Conservation (phyloP, 1,284 basidiomycete genomes). For the Anthracocystis walkeri region DNA sequence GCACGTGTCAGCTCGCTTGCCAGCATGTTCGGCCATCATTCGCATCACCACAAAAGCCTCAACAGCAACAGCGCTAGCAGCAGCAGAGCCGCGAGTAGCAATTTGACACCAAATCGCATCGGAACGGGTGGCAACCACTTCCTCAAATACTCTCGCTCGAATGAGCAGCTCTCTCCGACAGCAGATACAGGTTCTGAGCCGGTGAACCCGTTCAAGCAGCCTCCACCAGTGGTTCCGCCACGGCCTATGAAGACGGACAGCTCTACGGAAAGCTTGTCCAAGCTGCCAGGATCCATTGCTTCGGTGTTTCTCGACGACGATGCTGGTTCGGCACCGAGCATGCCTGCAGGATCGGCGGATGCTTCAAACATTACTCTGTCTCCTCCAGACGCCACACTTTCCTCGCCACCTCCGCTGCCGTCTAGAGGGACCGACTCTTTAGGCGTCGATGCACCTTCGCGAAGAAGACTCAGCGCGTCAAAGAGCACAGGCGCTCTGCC, state of each 20-base stretch:
- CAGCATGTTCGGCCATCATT: constrained; percentile 28
- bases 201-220: constrained; percentile 23
- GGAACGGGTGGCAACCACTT: constrained; percentile 28
- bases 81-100: constrained; percentile 3
- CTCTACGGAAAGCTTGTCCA: constrained; percentile 31
- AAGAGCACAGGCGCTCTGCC: constrained; percentile 40
- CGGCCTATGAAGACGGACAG: constrained; percentile 35
- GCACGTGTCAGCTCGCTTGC: constrained; percentile 39
- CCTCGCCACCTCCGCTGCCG: constrained; percentile 22
- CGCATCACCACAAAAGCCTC: constrained; percentile 13
- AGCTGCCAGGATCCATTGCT: constrained; percentile 25
- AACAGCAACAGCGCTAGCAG: not conserved
- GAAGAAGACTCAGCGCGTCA: constrained; percentile 36
- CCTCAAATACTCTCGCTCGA: constrained; percentile 47
- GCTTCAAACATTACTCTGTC: not conserved
- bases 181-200: constrained; percentile 8
- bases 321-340: constrained; percentile 7
- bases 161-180: constrained; percentile 41
- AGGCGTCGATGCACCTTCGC: not conserved
- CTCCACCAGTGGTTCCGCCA: constrained; percentile 33
- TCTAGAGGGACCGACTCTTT: constrained; percentile 11
- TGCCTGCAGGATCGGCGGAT: constrained; percentile 1
- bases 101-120: constrained; percentile 22
- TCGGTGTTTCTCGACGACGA: constrained; percentile 26
- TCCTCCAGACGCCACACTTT: constrained; percentile 11